These are phyloP conservation scores for Epichloe glyceriae DNA, from an alignment of 2,329 filamentous ascomycete genomes.

Conservation along the genomic window DNA sequence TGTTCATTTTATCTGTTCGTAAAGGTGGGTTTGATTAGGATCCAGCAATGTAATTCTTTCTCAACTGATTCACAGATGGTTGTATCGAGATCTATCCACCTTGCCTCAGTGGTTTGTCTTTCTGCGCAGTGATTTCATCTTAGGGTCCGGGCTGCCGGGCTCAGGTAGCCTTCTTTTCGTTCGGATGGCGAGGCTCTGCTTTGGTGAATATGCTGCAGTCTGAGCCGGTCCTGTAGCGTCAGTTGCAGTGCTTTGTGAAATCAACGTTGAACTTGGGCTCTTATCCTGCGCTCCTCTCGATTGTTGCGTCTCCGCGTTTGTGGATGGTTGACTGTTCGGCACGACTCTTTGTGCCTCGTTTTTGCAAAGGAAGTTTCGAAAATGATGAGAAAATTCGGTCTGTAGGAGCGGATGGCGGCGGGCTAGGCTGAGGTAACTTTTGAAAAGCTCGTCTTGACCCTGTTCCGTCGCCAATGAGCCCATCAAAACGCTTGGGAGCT, in stretches of 20 bases:
- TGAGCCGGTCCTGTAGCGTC: background rate
- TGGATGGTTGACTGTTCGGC: background rate
- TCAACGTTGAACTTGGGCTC: background rate
- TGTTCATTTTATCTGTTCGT: background rate
- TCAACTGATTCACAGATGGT: background rate
- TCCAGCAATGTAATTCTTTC: background rate
- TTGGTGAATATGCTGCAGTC: background rate
- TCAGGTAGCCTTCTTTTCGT: background rate
- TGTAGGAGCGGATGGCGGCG: constrained; percentile 2
- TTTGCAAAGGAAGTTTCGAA: background rate
- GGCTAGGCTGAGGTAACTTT: background rate
- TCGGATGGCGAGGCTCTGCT: background rate
- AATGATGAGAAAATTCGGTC: constrained; percentile 1
- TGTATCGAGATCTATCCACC: too few relatives aligned
- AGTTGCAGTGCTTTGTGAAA: background rate
- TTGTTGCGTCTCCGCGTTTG: background rate
- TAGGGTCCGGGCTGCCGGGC: background rate
- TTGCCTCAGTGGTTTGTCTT: background rate
- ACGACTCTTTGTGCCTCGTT: background rate
- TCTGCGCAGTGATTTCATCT: background rate
- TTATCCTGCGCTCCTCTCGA: background rate
- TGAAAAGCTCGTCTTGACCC: background rate
- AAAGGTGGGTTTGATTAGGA: background rate
- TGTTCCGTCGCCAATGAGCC: background rate
- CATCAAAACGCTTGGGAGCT: constrained; percentile 16